Base-by-base conservation (phyloP, 108 stramenopile species). In the Nitzschia sp. region DNA sequence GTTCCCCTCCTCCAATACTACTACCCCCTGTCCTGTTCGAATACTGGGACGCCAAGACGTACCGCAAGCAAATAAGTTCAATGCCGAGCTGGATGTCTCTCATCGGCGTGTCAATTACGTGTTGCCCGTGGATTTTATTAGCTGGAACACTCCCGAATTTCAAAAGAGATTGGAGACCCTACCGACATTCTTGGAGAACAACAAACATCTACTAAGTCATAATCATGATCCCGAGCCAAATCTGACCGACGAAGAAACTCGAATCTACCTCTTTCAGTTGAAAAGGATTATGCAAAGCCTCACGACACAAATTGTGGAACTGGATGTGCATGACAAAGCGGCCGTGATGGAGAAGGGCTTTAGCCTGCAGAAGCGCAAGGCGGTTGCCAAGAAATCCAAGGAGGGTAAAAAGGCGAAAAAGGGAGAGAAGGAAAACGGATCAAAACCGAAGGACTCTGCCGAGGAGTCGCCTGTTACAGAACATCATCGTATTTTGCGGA, bases 21-120 rank as follows among this genome's bases (percentile, higher is more conserved):
- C 61, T 35, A 82, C 77, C 16, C 59, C 64, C 31, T 31, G 56
- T 5, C 26, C 32, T 17, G 76, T 92, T 58, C 80, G 80, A 26
- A 75, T 92, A 34, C 76, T 92, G 47, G 91, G 88, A 17, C 78
- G 91, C 58, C 78, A 81, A 29, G 53, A 66, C 3, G 78, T 89
- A 47, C 64, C 78, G 0, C 69, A 83, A 26, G 54, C 50, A 2
- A 81, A 77, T 21, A 75, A 68, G 48, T 93, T 93, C 63, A 93
- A 89, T 69, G 83, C 92, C 23, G 92, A 93, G 75, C 82, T 67
- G 55, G 92, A 93, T 70, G 58, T 84, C 35, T 71, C 76, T 2
- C 80, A 82, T 70, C 80, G 92, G 23, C 77, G 92, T 4, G 68
- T 87, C 3, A 89, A 93, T 65, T 93, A 90, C 41, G 65, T 90